These are phyloP conservation scores for Hypoxylon fuscum DNA, from an alignment of 495 filamentous ascomycete species.

Conservation along the genomic window DNA sequence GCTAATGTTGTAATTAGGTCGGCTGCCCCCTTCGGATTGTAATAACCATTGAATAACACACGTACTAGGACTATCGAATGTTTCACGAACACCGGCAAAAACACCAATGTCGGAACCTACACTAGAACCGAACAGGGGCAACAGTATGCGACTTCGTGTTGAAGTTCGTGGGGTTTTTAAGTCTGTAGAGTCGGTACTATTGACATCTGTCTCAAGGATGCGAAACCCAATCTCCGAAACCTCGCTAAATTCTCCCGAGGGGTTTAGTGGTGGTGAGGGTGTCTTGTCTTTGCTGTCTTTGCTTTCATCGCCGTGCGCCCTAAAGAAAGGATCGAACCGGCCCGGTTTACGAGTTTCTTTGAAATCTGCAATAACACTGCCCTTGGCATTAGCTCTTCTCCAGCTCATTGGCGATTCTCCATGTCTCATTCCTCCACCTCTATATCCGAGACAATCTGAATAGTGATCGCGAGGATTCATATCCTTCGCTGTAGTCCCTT, in stretches of 20 bases:
- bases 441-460: neutral
- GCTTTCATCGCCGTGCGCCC: neutral
- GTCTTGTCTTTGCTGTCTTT: neutral
- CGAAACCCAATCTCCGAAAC: no score
- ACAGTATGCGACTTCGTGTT: neutral
- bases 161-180: no score
- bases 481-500: neutral
- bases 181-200: no score
- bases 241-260: no score
- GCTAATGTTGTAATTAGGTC: constrained; percentile 21
- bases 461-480: neutral
- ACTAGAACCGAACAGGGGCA: no score
- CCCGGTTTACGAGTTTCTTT: neutral
- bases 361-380: neutral
- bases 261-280: no score
- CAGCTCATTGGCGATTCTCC: constrained; percentile 2
- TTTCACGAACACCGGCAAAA: neutral
- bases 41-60: neutral
- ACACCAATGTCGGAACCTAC: neutral
- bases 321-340: neutral
- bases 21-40: neutral
- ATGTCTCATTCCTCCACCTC: neutral
- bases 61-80: neutral
- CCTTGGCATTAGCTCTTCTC: neutral
- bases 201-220: no score